Conservation (phyloP, 2,329 filamentous ascomycete genomes). For the Penicillium sp. region DNA sequence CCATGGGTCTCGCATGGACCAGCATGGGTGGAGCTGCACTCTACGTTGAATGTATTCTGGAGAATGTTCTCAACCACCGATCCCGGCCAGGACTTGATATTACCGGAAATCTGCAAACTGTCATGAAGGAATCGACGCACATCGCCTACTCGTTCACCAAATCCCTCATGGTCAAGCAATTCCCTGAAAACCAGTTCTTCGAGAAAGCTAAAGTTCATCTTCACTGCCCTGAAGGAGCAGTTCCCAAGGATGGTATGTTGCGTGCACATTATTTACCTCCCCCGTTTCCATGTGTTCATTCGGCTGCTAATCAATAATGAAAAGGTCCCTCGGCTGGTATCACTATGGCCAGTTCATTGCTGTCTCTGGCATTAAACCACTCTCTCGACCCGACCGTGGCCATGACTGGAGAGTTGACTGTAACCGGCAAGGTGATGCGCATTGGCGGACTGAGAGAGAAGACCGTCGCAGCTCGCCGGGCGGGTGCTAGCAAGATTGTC, state of each 20-base stretch:
- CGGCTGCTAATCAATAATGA: constrained; percentile 13
- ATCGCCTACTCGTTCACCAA: constrained; percentile 98
- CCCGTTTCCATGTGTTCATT: constrained; percentile 6
- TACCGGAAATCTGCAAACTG: constrained; percentile 90
- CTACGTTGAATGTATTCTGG: constrained; percentile 95
- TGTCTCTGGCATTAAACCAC: constrained; percentile 80
- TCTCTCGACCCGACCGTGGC: constrained; percentile 84
- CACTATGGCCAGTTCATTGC: constrained; percentile 93
- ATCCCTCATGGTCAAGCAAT: constrained; percentile 80
- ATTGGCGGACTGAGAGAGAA: constrained; percentile 96
- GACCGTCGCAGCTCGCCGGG: constrained; percentile 90
- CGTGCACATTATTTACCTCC: background rate
- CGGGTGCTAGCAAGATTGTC: constrained; percentile 89
- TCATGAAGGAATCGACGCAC: constrained; percentile 96
- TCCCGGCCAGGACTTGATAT: constrained; percentile 83
- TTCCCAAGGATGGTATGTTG: constrained; percentile 80
- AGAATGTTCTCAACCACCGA: constrained; percentile 73
- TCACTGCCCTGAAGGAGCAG: constrained; percentile 94
- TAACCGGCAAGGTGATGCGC: constrained; percentile 93
- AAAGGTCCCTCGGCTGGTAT: constrained; percentile 82
- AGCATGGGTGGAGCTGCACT: constrained; percentile 94
- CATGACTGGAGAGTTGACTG: constrained; percentile 96
- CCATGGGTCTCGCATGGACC: constrained; percentile 98
- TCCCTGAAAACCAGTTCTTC: constrained; percentile 91
- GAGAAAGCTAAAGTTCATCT: constrained; percentile 94